phyloP scores from a whole-genome alignment of 2,329 filamentous ascomycete species.

The Curvularia sp. region DNA sequence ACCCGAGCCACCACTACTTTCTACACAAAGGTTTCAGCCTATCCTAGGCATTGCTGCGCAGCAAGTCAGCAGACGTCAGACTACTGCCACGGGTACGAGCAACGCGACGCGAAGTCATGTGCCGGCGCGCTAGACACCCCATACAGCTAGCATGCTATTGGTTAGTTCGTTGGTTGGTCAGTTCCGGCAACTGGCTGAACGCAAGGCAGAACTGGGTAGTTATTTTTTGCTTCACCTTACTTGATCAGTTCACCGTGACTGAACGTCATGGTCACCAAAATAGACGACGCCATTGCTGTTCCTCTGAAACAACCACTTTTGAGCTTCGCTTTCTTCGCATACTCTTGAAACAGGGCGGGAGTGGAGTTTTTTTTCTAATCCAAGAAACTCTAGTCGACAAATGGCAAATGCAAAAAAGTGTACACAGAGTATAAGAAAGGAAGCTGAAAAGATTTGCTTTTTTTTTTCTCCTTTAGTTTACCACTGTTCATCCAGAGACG shows the following conservation, averaged over 20 bases:
- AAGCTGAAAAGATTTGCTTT: neutral
- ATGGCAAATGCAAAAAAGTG: neutral
- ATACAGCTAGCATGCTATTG: neutral
- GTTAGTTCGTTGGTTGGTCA: neutral
- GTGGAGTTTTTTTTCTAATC: neutral
- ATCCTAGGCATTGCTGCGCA: slow-evolving; percentile 1
- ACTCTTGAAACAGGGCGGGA: neutral
- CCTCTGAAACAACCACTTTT: neutral
- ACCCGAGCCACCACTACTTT: neutral
- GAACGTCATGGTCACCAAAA: neutral
- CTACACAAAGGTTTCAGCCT: neutral
- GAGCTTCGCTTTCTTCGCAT: slow-evolving; percentile 2
- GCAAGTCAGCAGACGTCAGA: neutral
- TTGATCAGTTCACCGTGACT: neutral
- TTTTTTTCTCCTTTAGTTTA: neutral
- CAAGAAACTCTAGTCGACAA: neutral
- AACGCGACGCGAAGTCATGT: slow-evolving; percentile 39
- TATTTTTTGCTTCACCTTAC: neutral
- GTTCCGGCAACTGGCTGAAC: neutral
- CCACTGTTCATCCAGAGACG: neutral
- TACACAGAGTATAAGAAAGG: neutral
- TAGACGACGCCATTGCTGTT: neutral
- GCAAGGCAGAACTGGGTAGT: neutral
- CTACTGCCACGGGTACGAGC: slow-evolving; percentile 13
- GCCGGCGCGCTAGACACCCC: slow-evolving; percentile 21